These are phyloP conservation scores for Vigna angularis DNA, from an alignment of 306 rosid species.

Conservation along the genomic window DNA sequence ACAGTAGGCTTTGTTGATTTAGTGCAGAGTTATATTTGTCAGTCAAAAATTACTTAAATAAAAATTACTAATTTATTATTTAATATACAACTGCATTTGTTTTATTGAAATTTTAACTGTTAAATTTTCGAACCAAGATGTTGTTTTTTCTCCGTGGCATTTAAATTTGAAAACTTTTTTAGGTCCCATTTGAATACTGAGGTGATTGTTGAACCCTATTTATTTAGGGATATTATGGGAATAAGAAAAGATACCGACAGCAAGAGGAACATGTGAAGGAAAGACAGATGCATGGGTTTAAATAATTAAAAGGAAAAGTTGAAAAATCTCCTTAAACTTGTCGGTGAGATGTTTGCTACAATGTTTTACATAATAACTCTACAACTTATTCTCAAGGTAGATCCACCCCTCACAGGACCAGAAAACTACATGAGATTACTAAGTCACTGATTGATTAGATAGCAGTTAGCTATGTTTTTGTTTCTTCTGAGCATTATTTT, in stretches of 20 bases:
- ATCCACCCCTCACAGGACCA: not conserved
- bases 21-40: not conserved
- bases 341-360: constrained; percentile 36
- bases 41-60: not conserved
- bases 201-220: not conserved
- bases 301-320: not conserved
- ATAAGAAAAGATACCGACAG: constrained; percentile 15
- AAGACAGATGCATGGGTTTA: constrained; percentile 18
- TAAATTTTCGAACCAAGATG: not conserved
- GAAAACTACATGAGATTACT: not conserved
- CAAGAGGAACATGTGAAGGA: constrained; percentile 26
- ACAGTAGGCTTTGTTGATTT: not conserved
- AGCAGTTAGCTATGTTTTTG: not conserved
- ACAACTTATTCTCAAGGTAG: not conserved
- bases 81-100: not conserved
- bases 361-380: constrained; percentile 1
- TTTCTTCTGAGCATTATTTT: not conserved
- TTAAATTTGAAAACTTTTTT: not conserved
- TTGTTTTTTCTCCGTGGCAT: not conserved
- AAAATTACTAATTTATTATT: not conserved
- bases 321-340: constrained; percentile 10
- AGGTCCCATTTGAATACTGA: not conserved
- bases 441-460: not conserved
- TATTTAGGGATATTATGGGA: constrained; percentile 39
- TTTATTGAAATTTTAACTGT: not conserved